phyloP scores from a whole-genome alignment of 805 yeast genomes.

The Yarrowia alimentaria region DNA sequence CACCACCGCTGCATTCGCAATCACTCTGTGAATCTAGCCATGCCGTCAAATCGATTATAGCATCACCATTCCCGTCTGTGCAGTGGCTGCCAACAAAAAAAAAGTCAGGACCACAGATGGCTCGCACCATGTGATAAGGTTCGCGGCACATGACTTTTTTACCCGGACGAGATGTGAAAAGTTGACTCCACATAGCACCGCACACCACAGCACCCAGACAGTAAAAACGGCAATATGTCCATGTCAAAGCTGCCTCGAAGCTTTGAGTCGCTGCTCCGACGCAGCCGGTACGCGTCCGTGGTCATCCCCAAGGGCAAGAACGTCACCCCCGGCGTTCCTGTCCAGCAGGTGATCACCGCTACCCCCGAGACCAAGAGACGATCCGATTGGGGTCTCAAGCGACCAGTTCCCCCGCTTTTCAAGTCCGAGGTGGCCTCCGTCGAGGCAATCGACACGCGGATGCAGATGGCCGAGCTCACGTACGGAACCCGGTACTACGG shows the following conservation, averaged over 20 bases:
- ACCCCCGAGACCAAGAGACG: slow-evolving; percentile 23
- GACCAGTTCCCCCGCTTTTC: slow-evolving; percentile 25
- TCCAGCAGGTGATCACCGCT: slow-evolving; percentile 26
- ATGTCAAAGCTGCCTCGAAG: slow-evolving; percentile 26
- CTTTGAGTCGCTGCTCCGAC: slow-evolving; percentile 19
- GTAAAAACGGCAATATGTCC: slow-evolving; percentile 22
- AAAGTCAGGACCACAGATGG: too few relatives aligned
- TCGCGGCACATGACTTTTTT: too few relatives aligned
- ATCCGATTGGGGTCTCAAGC: slow-evolving; percentile 26
- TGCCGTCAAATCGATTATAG: too few relatives aligned
- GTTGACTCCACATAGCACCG: slow-evolving; percentile 1
- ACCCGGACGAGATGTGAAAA: slow-evolving; percentile 18
- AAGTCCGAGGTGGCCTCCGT: slow-evolving; percentile 25
- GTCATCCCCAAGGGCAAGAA: slow-evolving; percentile 26
- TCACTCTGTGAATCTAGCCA: too few relatives aligned
- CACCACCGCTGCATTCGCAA: too few relatives aligned
- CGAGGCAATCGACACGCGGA: slow-evolving; percentile 16
- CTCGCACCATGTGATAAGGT: too few relatives aligned
- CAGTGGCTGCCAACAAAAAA: too few relatives aligned
- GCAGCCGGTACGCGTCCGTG: slow-evolving; percentile 15
- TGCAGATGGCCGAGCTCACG: slow-evolving; percentile 27
- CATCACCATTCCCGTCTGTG: too few relatives aligned
- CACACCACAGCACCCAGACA: slow-evolving; percentile 12
- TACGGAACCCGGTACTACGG: slow-evolving; percentile 25
- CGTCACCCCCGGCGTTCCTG: slow-evolving; percentile 7